Percentiles rank a stretch among this genome's conserved stretches.
These are phyloP conservation scores for Magnaporthiopsis incrustans DNA, from an alignment of 2,329 filamentous ascomycete genomes.

Conservation along the genomic window DNA sequence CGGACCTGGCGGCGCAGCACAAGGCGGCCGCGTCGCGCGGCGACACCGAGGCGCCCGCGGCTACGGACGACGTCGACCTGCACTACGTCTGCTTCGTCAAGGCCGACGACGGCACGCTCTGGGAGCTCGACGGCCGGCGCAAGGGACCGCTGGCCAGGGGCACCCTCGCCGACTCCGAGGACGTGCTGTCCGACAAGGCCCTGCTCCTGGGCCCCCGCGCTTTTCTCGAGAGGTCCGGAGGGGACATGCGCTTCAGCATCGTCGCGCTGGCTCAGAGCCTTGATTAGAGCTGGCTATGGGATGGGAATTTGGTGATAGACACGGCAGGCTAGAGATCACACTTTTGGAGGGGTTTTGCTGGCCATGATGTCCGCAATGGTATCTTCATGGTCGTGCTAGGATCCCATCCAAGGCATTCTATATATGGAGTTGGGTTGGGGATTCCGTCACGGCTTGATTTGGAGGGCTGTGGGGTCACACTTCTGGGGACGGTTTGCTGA, in stretches of 20 bases:
- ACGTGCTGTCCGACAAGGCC: slow-evolving; percentile 68
- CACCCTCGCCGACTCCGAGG: slow-evolving; percentile 49
- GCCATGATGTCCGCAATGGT: neutral
- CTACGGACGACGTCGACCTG: slow-evolving; percentile 76
- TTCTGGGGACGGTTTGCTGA: neutral
- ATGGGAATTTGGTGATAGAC: neutral
- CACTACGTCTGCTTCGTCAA: slow-evolving; percentile 97
- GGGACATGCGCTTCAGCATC: slow-evolving; percentile 50
- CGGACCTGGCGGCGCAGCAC: slow-evolving; percentile 71
- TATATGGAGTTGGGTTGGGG: no score
- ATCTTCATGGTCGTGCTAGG: neutral
- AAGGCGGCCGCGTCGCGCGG: slow-evolving; percentile 67
- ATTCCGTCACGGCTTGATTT: no score
- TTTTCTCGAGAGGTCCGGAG: slow-evolving; percentile 45
- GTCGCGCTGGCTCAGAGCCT: slow-evolving; percentile 45
- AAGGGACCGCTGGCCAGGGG: slow-evolving; percentile 52
- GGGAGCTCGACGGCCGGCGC: slow-evolving; percentile 52
- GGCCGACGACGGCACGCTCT: slow-evolving; percentile 52
- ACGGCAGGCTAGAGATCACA: neutral
- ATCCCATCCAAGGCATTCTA: neutral
- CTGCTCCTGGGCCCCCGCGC: slow-evolving; percentile 58
- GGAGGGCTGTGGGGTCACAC: neutral
- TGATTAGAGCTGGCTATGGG: slow-evolving; percentile 26
- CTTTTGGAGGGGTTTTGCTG: neutral
- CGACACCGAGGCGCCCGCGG: slow-evolving; percentile 69